These are phyloP conservation scores for Castanopsis chinensis DNA, from an alignment of 306 rosid genomes.

Conservation along the genomic window DNA sequence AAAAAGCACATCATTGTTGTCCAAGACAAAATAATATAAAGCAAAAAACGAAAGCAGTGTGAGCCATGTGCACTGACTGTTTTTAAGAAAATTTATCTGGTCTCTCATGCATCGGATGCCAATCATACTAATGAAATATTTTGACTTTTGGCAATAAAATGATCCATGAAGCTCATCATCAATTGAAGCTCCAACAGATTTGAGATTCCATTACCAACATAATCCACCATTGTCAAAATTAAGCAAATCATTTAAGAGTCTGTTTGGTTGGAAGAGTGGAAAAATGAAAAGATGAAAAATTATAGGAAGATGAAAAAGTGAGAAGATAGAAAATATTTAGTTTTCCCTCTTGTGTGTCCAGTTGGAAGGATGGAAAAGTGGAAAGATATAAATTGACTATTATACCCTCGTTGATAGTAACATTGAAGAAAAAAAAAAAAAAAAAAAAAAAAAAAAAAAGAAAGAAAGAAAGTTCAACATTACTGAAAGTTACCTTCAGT, in stretches of 20 bases:
- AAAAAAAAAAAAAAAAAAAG: too few species aligned
- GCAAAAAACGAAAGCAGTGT: neutral
- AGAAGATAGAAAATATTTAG: too few species aligned
- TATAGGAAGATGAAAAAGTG: too few species aligned
- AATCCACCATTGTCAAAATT: neutral
- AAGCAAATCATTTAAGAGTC: neutral
- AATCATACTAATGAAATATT: neutral
- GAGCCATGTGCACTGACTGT: neutral
- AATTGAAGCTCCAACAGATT: neutral
- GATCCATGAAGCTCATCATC: neutral
- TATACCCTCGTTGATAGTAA: too few species aligned
- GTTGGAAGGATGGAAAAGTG: too few species aligned
- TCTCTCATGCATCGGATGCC: conserved; percentile 33
- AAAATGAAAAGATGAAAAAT: too few species aligned
- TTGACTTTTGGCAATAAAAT: neutral
- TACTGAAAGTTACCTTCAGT: too few species aligned
- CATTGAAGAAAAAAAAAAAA: too few species aligned
- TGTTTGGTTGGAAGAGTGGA: too few species aligned
- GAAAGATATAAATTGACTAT: too few species aligned
- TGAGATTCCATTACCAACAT: neutral
- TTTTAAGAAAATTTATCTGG: neutral
- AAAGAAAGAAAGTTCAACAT: too few species aligned
- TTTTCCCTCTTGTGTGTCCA: too few species aligned
- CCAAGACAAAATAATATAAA: neutral
- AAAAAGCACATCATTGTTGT: neutral